Base-by-base conservation (phyloP, 805 yeast species). In the Kregervanrija pseudodelftensis region DNA sequence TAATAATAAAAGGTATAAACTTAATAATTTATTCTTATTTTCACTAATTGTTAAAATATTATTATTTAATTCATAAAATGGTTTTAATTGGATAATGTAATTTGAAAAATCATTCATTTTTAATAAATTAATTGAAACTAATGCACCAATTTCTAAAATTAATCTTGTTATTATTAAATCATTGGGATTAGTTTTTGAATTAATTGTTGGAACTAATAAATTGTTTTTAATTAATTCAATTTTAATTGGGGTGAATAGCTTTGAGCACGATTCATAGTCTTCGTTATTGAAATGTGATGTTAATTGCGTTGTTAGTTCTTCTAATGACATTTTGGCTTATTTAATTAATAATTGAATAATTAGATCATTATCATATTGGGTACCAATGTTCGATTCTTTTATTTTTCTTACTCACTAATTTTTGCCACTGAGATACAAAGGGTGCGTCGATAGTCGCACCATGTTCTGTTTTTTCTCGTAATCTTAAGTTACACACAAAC, bases 81-180 rank as follows among this genome's bases (percentile, higher is more conserved):
- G 85, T 50, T 81, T 76, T 59, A 93, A 73, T 62, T 84, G 90
- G 14, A 80, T 76, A 47, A 84, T 76, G 61, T 76, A 79, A 56
- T 82, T 82, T 52, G 82, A 82, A 58, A 89, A 87, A n/a, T 74
- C 73, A 15, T 66, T 73, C 55, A 82, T 77, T 49, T 85, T 74
- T 33, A 74, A 66, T 37, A 75, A 61, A 53, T 82, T 82, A 49
- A 93, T 79, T 41, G 90, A 76, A 13, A 85, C 76, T 43, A 91
- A 69, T 0, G 95, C 95, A 11, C 96, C 96, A 48, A 89, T 77
- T 63, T 93, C 98, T 41, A 93, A 69, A 37, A 91, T 84, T 36
- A 84, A 79, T 53, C 95, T 80, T 8, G 95, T 80, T 35, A 88
- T 85, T 48, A 75, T 71, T 46, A 89, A 73, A 65, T 90, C 96